Percentiles rank a stretch among this genome's conserved stretches.
Evolutionary conservation across 2,329 filamentous ascomycete species (phyloP).

Genomic region (Catunica adiposa): DNA sequence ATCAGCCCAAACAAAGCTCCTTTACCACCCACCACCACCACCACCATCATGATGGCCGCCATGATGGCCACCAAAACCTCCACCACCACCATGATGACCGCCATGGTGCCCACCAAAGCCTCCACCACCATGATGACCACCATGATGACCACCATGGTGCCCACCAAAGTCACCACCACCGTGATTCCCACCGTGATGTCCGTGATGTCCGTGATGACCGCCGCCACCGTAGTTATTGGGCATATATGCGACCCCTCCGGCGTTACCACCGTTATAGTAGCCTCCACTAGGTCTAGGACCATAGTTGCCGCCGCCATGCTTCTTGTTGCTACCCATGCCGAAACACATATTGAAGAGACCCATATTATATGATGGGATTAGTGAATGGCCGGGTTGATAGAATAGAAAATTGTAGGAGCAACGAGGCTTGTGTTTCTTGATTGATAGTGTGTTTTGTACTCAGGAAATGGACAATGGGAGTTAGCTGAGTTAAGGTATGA

Average conservation of each 20-base stretch:
- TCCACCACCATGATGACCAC: background rate
- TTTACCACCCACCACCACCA: conserved; percentile 1
- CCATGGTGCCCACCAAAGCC: background rate
- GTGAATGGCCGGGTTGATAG: too few species aligned
- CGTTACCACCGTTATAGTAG: too few species aligned
- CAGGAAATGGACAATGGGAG: too few species aligned
- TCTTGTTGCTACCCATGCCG: background rate
- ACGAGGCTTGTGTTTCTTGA: background rate
- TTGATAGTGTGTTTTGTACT: background rate
- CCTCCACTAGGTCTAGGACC: background rate
- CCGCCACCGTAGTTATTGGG: background rate
- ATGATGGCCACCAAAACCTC: background rate
- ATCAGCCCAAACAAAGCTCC: background rate
- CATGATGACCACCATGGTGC: background rate
- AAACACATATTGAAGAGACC: conserved; percentile 2
- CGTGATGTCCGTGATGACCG: background rate
- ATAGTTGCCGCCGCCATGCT: conserved; percentile 3
- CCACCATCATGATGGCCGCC: background rate
- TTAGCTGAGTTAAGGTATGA: too few species aligned
- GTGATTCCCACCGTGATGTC: background rate
- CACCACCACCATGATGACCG: background rate
- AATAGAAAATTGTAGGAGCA: background rate
- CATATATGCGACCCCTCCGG: too few species aligned
- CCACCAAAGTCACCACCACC: background rate
- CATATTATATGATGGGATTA: background rate